Evolutionary conservation across 192 early-diverging fungal species (phyloP), one percentile per base, ranked within the genome.

Genomic region (Phlyctochytrium bullatum): DNA sequence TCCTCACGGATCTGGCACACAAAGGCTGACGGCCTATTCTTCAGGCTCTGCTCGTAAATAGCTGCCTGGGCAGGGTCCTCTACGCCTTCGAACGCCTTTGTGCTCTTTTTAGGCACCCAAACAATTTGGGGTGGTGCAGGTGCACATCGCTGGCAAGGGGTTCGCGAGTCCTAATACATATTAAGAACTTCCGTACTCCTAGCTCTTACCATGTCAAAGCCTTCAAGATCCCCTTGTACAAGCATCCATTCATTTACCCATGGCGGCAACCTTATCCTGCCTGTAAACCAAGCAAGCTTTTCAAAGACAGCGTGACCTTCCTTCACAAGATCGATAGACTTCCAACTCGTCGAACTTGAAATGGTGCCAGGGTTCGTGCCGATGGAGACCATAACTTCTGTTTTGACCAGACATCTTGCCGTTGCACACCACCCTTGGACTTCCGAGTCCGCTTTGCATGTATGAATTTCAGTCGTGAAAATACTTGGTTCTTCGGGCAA

Each of bases 231-330:
- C 2, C 35, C 63, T 36, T 66, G 63, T 52, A 76, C 53, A 58
- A 66, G 54, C 64, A 69, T 73, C 79, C 79, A 80, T 30, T 75
- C 59, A 14, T 66, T 40, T 10, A 80, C 31, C 27, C 52, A 68
- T 3, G 36, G 20, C 30, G 76, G 67, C n/a, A 50, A 60, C 17
- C 56, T 36, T 23, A 80, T 30, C 35, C 73, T 47, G 34, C 75
- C 73, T 24, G 76, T 76, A 64, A 81, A 71, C 79, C 79, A 81
- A 24, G 79, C 70, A 6, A 81, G 47, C 50, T 61, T 54, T 29
- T 74, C 65, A 62, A 78, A 81, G 20, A 73, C 73, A 12, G 34
- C 34, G 27, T 66, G 40, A 1, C 78, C 78, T 24, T 64, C 62
- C 36, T 73, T 73, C 20, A 68, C 31, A 1, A 75, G 47, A 16